A percentile compares a stretch with the other conserved stretches of the same genome.
Conservation (phyloP, 2,329 filamentous ascomycete genomes). For the Venturia effusa region DNA sequence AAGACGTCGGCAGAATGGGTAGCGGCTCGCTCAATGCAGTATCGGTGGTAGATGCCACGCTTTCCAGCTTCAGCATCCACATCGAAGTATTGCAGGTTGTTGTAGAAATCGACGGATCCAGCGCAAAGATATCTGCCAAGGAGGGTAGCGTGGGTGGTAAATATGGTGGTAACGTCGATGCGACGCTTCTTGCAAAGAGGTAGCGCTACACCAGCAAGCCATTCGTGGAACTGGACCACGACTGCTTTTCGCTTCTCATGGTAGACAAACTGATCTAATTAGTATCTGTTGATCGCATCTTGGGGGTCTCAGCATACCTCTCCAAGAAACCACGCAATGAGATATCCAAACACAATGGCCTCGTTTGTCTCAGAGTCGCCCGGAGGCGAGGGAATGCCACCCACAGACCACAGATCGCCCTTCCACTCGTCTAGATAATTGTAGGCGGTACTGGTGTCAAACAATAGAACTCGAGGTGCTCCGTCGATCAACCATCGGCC, state of each 20-base stretch:
- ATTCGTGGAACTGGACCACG: constrained; percentile 98
- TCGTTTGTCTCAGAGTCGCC: constrained; percentile 94
- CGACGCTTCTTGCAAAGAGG: constrained; percentile 86
- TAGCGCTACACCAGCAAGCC: constrained; percentile 87
- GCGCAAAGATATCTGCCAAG: constrained; percentile 94
- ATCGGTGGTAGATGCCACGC: constrained; percentile 95
- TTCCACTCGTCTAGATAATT: constrained; percentile 94
- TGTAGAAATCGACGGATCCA: constrained; percentile 97
- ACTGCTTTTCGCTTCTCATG: constrained; percentile 88
- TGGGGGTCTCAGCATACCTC: constrained; percentile 52
- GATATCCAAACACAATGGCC: constrained; percentile 91
- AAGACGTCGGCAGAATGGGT: constrained; percentile 92
- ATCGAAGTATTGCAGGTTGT: constrained; percentile 94
- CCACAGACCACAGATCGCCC: constrained; percentile 82
- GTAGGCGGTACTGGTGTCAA: constrained; percentile 92
- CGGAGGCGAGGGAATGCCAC: constrained; percentile 86
- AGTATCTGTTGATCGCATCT: background rate
- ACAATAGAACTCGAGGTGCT: constrained; percentile 82
- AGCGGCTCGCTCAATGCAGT: constrained; percentile 92
- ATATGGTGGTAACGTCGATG: constrained; percentile 96
- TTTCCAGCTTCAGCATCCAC: constrained; percentile 95
- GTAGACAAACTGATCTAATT: constrained; percentile 61
- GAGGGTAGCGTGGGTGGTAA: constrained; percentile 94
- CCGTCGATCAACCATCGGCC: constrained; percentile 97
- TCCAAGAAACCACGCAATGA: constrained; percentile 96